phyloP scores from a whole-genome alignment of 306 rosid genomes.

The Begonia peltatifolia region DNA sequence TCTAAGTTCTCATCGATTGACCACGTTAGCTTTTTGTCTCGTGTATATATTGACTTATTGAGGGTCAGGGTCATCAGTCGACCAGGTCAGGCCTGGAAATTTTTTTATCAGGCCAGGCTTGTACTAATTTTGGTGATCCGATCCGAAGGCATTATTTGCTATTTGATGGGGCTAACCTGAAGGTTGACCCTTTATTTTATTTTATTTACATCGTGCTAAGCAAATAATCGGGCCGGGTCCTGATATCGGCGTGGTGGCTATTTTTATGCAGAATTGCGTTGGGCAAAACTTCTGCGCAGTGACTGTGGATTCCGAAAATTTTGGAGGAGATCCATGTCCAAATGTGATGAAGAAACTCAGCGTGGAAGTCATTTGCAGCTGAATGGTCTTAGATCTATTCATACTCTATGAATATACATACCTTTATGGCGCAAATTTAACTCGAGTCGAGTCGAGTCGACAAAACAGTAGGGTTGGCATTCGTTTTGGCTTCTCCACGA shows the following conservation, averaged over 20 bases:
- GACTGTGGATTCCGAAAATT: conserved; percentile 57
- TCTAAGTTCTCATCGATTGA: too few relatives aligned
- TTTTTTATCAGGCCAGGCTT: too few relatives aligned
- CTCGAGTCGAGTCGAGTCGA: conserved; percentile 18
- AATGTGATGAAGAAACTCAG: conserved; percentile 85
- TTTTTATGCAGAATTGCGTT: conserved; percentile 57
- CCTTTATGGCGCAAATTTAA: conserved; percentile 7
- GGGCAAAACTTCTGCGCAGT: conserved; percentile 75
- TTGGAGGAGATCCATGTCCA: conserved; percentile 98
- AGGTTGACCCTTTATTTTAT: too few relatives aligned
- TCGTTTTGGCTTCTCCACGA: conserved; percentile 45
- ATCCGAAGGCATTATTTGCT: too few relatives aligned
- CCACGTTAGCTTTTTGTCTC: too few relatives aligned
- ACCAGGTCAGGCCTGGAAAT: too few relatives aligned
- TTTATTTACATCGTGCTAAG: too few relatives aligned
- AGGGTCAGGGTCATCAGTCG: too few relatives aligned
- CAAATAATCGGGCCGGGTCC: too few relatives aligned
- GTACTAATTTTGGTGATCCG: too few relatives aligned
- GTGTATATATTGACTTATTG: too few relatives aligned
- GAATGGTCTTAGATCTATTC: conserved; percentile 16
- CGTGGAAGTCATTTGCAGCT: conserved; percentile 84
- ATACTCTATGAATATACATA: conserved; percentile 7
- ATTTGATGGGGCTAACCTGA: too few relatives aligned
- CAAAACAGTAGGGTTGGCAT: conserved; percentile 27
- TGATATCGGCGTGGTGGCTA: neutral